A percentile compares a stretch with the other conserved stretches of the same genome.
Conservation (phyloP, 371 early-diverging fungal genomes). For the Mortierella sp. region DNA sequence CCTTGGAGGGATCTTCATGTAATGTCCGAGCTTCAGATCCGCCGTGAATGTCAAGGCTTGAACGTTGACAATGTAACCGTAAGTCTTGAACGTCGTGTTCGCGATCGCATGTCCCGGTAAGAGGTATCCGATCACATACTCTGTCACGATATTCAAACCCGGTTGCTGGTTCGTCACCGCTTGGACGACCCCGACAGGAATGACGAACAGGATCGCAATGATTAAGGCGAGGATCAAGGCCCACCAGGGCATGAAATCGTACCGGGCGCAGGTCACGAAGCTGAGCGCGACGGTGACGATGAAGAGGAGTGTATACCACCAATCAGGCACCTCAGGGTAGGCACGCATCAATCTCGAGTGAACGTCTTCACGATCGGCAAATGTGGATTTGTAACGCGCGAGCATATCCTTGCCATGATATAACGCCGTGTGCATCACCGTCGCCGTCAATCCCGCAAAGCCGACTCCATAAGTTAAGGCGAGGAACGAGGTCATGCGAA, state of each 20-base stretch:
- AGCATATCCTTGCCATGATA: conserved; percentile 61
- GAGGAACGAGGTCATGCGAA: conserved; percentile 70
- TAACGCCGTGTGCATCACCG: conserved; percentile 60
- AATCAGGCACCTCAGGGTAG: conserved; percentile 74
- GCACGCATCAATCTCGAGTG: conserved; percentile 76
- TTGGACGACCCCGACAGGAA: conserved; percentile 76
- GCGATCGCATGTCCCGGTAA: conserved; percentile 73
- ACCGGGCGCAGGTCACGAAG: conserved; percentile 63
- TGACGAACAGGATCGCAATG: conserved; percentile 69
- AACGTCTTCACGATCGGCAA: conserved; percentile 65
- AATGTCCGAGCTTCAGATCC: conserved; percentile 66
- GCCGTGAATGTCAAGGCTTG: conserved; percentile 69
- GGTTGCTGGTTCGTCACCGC: conserved; percentile 57
- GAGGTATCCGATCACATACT: conserved; percentile 73
- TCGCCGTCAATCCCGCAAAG: conserved; percentile 60
- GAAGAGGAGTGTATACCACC: conserved; percentile 77
- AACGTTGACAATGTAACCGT: conserved; percentile 67
- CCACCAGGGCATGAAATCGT: conserved; percentile 77
- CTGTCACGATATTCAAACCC: conserved; percentile 57
- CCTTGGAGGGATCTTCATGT: conserved; percentile 64
- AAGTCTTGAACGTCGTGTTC: conserved; percentile 76
- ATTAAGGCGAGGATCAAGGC: conserved; percentile 71
- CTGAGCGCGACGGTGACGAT: conserved; percentile 58
- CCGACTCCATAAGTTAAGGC: conserved; percentile 65
- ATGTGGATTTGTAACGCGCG: conserved; percentile 20